Conservation (phyloP, 495 filamentous ascomycete genomes). For the Cryomyces minteri region DNA sequence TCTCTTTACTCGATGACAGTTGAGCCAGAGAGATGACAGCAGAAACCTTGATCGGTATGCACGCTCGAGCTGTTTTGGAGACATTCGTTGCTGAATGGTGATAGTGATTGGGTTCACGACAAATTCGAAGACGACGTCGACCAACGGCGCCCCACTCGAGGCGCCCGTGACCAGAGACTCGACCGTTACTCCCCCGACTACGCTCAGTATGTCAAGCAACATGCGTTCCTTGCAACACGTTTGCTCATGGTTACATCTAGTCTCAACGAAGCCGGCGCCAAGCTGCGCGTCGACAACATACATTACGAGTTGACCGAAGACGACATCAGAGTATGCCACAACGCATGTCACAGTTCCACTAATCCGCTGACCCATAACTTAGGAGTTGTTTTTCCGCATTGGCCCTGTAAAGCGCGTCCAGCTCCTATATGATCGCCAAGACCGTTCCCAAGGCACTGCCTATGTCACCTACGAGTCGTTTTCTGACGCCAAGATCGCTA, state of each 20-base stretch:
- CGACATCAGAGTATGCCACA: constrained; percentile 38
- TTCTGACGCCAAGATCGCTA: constrained; percentile 52
- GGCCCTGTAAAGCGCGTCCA: constrained; percentile 52
- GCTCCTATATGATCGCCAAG: constrained; percentile 73
- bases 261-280: constrained; percentile 32
- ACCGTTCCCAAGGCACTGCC: constrained; percentile 73
- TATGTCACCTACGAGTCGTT: constrained; percentile 61
- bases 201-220: constrained; percentile 8
- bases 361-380: constrained; percentile 1
- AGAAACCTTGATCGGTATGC: constrained; percentile 34
- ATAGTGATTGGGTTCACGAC: constrained; percentile 83
- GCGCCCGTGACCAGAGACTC: constrained; percentile 14
- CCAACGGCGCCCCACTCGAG: constrained; percentile 23
- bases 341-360: neutral
- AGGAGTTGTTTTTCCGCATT: constrained; percentile 71
- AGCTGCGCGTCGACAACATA: constrained; percentile 74
- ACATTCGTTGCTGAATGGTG: constrained; percentile 13
- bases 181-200: constrained; percentile 4
- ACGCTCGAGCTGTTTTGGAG: constrained; percentile 23
- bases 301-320: constrained; percentile 85
- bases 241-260: constrained; percentile 5
- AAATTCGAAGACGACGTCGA: constrained; percentile 53
- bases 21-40: constrained; percentile 23
- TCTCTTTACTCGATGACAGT: constrained; percentile 1
- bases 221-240: constrained; percentile 4